phyloP scores from a whole-genome alignment of 2,329 filamentous ascomycete species.

The Alternaria arborescens region DNA sequence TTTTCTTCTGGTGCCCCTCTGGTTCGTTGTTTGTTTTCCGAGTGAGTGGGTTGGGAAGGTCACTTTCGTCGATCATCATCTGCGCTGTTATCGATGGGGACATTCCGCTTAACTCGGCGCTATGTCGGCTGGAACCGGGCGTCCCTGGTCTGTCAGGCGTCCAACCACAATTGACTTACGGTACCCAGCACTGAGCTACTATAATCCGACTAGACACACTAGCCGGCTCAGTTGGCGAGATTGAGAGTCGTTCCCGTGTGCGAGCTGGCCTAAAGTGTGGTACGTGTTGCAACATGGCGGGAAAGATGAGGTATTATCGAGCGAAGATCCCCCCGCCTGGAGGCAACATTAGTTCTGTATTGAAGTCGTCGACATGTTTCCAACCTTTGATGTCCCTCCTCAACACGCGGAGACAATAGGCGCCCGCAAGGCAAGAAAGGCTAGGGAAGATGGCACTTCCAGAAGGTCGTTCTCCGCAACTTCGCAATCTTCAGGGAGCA shows the following conservation, averaged over 20 bases:
- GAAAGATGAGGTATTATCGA: constrained; percentile 15
- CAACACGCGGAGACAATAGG: constrained; percentile 38
- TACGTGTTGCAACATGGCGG: not conserved
- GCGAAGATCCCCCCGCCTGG: constrained; percentile 11
- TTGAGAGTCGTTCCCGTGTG: constrained; percentile 2
- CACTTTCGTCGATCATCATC: constrained; percentile 8
- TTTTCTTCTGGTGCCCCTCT: constrained; percentile 6
- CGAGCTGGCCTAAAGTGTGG: constrained; percentile 2
- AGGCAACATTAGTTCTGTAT: constrained; percentile 6
- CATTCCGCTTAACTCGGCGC: not conserved
- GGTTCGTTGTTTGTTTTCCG: constrained; percentile 4
- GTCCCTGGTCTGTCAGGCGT: constrained; percentile 1
- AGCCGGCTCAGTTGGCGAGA: constrained; percentile 4
- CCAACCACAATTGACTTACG: constrained; percentile 3
- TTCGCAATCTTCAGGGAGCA: constrained; percentile 35
- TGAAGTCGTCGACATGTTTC: constrained; percentile 32
- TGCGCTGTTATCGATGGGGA: constrained; percentile 1
- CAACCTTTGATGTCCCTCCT: constrained; percentile 38
- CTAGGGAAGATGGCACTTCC: constrained; percentile 29
- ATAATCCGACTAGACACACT: constrained; percentile 5
- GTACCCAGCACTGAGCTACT: not conserved
- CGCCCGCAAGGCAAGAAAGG: constrained; percentile 34
- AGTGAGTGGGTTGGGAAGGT: constrained; percentile 3
- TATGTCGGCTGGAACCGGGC: not conserved
- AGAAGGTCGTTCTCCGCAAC: constrained; percentile 30